A percentile compares a stretch with the other conserved stretches of the same genome.
Evolutionary conservation across 176 grass and related monocot genomes (phyloP).

Genomic region (Triticum timopheevii): DNA sequence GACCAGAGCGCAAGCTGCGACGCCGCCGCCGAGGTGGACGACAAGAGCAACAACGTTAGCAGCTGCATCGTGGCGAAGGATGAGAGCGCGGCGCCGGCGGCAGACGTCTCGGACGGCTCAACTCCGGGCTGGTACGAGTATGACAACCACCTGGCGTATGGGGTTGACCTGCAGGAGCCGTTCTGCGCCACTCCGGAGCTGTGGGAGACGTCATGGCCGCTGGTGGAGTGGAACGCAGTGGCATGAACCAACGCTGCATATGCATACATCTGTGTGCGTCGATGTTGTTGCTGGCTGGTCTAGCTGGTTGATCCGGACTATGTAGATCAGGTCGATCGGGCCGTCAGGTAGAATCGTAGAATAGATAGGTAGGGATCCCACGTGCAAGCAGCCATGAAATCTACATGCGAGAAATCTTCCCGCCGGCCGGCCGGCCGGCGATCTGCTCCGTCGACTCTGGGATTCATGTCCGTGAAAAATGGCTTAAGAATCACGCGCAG

Average conservation of each 20-base stretch:
- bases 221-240: constrained; percentile 50
- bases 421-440: neutral
- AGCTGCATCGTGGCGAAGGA: neutral
- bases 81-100: neutral
- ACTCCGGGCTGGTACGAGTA: neutral
- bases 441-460: neutral
- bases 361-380: neutral
- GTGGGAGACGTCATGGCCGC: constrained; percentile 53
- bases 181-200: constrained; percentile 41
- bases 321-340: neutral
- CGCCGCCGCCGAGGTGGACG: constrained; percentile 6
- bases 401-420: neutral
- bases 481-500: neutral
- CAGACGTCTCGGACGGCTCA: constrained; percentile 10
- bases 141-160: constrained; percentile 15
- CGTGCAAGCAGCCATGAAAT: neutral
- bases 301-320: neutral
- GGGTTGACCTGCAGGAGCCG: constrained; percentile 21
- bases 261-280: neutral
- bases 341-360: neutral
- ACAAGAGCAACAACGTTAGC: neutral
- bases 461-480: neutral
- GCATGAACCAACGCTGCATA: neutral
- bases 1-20: constrained; percentile 35
- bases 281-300: neutral